Conservation (phyloP, 2,329 filamentous ascomycete species). For the Xylariaceae sp. region DNA sequence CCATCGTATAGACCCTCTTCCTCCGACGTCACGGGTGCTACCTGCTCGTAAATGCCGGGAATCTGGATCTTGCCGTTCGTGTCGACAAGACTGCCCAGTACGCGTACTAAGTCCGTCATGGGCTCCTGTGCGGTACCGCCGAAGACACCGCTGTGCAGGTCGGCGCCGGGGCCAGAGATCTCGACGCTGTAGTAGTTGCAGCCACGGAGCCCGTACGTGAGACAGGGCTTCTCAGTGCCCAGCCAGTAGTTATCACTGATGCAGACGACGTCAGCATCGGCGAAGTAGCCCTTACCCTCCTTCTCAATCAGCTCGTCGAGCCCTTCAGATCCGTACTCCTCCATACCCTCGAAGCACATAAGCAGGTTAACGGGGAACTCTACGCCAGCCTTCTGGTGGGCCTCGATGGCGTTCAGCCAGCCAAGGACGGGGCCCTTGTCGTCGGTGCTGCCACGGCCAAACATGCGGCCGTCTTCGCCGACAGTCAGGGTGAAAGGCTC, state of each 20-base stretch:
- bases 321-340: slow-evolving; percentile 97
- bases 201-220: slow-evolving; percentile 95
- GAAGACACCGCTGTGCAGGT: slow-evolving; percentile 96
- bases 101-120: slow-evolving; percentile 91
- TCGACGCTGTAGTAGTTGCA: slow-evolving; percentile 98
- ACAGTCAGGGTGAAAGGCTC: slow-evolving; percentile 90
- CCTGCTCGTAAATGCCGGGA: slow-evolving; percentile 91
- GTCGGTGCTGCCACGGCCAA: slow-evolving; percentile 91
- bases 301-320: slow-evolving; percentile 92
- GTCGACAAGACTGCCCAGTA: slow-evolving; percentile 86
- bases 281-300: slow-evolving; percentile 94
- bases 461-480: slow-evolving; percentile 94
- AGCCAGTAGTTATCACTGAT: slow-evolving; percentile 99
- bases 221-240: slow-evolving; percentile 95
- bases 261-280: slow-evolving; percentile 93
- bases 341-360: slow-evolving; percentile 99
- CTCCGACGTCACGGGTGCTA: slow-evolving; percentile 84
- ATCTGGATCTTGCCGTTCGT: slow-evolving; percentile 91
- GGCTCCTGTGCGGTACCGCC: slow-evolving; percentile 96
- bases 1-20: slow-evolving; percentile 86
- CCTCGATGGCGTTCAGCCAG: slow-evolving; percentile 98
- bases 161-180: slow-evolving; percentile 87
- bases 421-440: slow-evolving; percentile 98
- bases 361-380: slow-evolving; percentile 97
- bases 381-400: slow-evolving; percentile 91